These are phyloP conservation scores for Phaeosphaeria sp. DNA, from an alignment of 2,329 filamentous ascomycete species.

Conservation along the genomic window DNA sequence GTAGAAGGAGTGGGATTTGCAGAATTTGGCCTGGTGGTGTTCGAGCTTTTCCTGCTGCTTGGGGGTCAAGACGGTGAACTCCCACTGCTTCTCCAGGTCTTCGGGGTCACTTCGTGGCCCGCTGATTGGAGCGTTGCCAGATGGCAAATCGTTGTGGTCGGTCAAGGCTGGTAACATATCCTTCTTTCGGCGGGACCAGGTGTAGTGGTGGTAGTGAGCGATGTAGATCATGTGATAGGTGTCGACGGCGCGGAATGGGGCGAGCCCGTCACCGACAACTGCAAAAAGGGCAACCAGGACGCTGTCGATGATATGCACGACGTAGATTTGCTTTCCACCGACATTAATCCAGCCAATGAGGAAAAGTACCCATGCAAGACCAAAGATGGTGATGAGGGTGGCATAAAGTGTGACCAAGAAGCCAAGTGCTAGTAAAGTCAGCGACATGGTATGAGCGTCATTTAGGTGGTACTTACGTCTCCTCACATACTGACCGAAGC, in stretches of 20 bases:
- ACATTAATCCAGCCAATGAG: slow-evolving; percentile 89
- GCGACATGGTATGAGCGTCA: too few species aligned
- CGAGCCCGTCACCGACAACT: slow-evolving; percentile 66
- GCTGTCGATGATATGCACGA: slow-evolving; percentile 63
- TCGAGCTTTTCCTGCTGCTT: slow-evolving; percentile 72
- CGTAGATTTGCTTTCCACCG: slow-evolving; percentile 70
- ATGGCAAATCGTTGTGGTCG: slow-evolving; percentile 73
- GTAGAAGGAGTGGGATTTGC: slow-evolving; percentile 86
- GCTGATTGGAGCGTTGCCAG: slow-evolving; percentile 51
- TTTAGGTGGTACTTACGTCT: too few species aligned
- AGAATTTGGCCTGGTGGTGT: slow-evolving; percentile 80
- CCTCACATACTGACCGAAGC: slow-evolving; percentile 79
- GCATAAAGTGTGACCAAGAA: slow-evolving; percentile 87
- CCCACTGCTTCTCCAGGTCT: slow-evolving; percentile 46
- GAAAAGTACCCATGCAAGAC: slow-evolving; percentile 88
- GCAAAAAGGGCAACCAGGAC: slow-evolving; percentile 68
- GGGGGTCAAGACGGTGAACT: slow-evolving; percentile 67
- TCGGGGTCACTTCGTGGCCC: slow-evolving; percentile 45
- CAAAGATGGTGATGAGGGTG: slow-evolving; percentile 81
- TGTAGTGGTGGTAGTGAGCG: slow-evolving; percentile 71
- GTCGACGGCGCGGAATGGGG: slow-evolving; percentile 77
- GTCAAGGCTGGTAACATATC: slow-evolving; percentile 66
- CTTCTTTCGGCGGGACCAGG: slow-evolving; percentile 70
- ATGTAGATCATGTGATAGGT: slow-evolving; percentile 90
- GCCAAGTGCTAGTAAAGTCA: too few species aligned